phyloP scores from a whole-genome alignment of 257 asterid species.

The Penstemon newberryi region DNA sequence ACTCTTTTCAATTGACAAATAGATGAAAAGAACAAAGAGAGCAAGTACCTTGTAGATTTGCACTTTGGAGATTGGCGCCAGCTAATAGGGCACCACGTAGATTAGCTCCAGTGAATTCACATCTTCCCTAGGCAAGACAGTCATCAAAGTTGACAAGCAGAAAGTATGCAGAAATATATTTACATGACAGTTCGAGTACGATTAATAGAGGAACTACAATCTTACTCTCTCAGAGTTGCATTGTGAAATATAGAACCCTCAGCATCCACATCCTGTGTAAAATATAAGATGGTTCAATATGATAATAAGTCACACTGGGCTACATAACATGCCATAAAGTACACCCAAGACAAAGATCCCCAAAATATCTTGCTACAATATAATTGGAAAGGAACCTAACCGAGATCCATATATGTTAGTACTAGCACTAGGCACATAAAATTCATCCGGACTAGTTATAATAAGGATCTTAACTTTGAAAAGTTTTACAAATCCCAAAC shows the following conservation, averaged over 20 bases:
- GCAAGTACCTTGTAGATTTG: conserved; percentile 79
- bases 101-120: conserved; percentile 95
- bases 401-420: background rate
- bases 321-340: background rate
- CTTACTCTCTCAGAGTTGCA: conserved; percentile 92
- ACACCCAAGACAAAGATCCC: background rate
- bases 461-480: background rate
- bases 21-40: conserved; percentile 11
- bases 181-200: conserved; percentile 13
- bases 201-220: background rate
- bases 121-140: conserved; percentile 63
- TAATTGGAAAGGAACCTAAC: background rate
- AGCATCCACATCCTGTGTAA: conserved; percentile 88
- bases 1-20: conserved; percentile 2
- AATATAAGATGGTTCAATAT: conserved; percentile 28
- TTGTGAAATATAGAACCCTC: conserved; percentile 87
- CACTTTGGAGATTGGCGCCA: conserved; percentile 95
- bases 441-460: background rate
- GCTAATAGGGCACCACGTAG: conserved; percentile 92
- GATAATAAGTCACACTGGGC: conserved; percentile 23
- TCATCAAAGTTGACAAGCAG: conserved; percentile 31
- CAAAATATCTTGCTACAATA: background rate
- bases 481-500: background rate
- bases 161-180: conserved; percentile 13
- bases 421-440: background rate